A percentile compares a stretch with the other conserved stretches of the same genome.
Evolutionary conservation across 2,329 filamentous ascomycete genomes (phyloP).

Genomic region (Thyridium curvatum): DNA sequence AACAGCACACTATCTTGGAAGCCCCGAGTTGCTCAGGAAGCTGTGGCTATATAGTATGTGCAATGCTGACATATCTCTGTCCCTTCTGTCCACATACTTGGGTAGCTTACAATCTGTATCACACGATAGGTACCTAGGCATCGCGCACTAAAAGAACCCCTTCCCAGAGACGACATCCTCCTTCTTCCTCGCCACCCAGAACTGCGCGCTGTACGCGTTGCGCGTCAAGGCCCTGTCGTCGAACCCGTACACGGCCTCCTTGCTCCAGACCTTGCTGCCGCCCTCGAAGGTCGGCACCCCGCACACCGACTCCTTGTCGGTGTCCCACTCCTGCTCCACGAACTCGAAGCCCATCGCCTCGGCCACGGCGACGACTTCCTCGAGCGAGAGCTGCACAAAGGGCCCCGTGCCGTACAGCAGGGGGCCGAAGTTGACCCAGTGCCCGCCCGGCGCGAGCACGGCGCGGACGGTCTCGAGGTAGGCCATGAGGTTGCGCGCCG

Average conservation of each 20-base stretch:
- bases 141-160: too few relatives aligned
- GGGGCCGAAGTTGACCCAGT: conserved; percentile 52
- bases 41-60: not conserved
- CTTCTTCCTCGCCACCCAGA: conserved; percentile 38
- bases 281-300: conserved; percentile 35
- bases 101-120: too few relatives aligned
- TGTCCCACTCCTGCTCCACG: conserved; percentile 23
- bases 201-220: conserved; percentile 49
- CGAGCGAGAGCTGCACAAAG: conserved; percentile 46
- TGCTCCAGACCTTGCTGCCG: conserved; percentile 30
- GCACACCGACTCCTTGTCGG: conserved; percentile 16
- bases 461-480: conserved; percentile 49
- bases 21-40: not conserved
- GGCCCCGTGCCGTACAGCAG: conserved; percentile 48
- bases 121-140: too few relatives aligned
- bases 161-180: conserved; percentile 2
- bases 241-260: conserved; percentile 45
- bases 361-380: conserved; percentile 42
- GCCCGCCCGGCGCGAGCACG: conserved; percentile 38
- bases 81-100: not conserved
- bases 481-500: conserved; percentile 45
- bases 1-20: too few relatives aligned
- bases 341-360: conserved; percentile 47
- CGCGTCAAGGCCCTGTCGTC: conserved; percentile 41
- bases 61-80: not conserved